These are phyloP conservation scores for Lachancea nothofagi DNA, from an alignment of 805 yeast species.

Conservation along the genomic window DNA sequence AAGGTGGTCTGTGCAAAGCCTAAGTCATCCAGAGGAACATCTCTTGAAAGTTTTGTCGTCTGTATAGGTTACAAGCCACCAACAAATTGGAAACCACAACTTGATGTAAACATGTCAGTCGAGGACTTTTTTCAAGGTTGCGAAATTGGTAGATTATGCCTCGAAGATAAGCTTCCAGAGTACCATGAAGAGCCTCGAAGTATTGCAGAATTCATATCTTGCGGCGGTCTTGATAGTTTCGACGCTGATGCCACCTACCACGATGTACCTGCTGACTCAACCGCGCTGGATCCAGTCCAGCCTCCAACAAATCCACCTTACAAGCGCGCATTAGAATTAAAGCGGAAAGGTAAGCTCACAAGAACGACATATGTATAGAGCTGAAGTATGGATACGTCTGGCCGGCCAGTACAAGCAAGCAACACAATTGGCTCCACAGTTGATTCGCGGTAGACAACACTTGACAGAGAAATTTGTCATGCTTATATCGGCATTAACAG, in stretches of 20 bases:
- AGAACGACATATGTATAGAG: slow-evolving; percentile 27
- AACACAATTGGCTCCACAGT: not conserved
- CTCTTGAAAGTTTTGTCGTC: slow-evolving; percentile 89
- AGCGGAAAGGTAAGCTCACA: slow-evolving; percentile 60
- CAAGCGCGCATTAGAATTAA: slow-evolving; percentile 83
- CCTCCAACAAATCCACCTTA: slow-evolving; percentile 96
- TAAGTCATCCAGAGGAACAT: slow-evolving; percentile 89
- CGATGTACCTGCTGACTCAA: slow-evolving; percentile 29
- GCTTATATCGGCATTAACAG: too few species aligned
- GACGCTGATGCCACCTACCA: slow-evolving; percentile 94
- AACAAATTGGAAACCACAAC: slow-evolving; percentile 71
- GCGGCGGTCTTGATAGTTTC: slow-evolving; percentile 83
- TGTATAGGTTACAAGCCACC: slow-evolving; percentile 86
- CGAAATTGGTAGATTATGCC: slow-evolving; percentile 43
- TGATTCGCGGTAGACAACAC: too few species aligned
- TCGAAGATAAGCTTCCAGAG: slow-evolving; percentile 32
- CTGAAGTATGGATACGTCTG: not conserved
- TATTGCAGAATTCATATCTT: slow-evolving; percentile 89
- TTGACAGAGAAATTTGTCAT: too few species aligned
- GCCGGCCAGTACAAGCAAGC: slow-evolving; percentile 1
- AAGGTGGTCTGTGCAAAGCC: slow-evolving; percentile 94
- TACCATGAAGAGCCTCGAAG: slow-evolving; percentile 56
- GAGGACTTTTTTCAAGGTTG: slow-evolving; percentile 75
- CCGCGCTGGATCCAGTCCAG: slow-evolving; percentile 85
- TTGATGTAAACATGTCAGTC: slow-evolving; percentile 54